These are phyloP conservation scores for Eucalyptus curtisii DNA, from an alignment of 345 rosid genomes.

Conservation along the genomic window DNA sequence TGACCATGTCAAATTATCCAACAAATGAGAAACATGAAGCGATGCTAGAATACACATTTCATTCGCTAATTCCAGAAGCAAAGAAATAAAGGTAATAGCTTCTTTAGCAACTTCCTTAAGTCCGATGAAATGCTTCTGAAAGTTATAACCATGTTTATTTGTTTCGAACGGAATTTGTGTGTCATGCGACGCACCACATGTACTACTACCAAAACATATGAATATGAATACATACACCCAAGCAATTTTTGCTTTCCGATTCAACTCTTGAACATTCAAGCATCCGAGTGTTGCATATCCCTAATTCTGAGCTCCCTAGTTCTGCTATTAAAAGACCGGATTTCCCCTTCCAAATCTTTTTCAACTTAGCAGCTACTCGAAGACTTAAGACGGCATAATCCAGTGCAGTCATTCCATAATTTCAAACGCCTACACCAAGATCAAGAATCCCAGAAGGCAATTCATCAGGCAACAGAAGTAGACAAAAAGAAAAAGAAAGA, in stretches of 20 bases:
- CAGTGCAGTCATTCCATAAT: neutral
- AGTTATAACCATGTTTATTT: neutral
- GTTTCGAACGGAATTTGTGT: neutral
- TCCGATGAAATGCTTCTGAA: neutral
- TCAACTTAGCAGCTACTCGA: neutral
- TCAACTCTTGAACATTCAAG: neutral
- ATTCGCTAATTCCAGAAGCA: neutral
- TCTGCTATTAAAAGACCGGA: neutral
- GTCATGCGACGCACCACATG: neutral
- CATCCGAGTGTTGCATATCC: neutral
- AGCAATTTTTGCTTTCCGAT: neutral
- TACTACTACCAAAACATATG: neutral
- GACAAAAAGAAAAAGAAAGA: neutral
- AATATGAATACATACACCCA: neutral
- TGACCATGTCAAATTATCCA: neutral
- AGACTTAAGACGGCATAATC: neutral
- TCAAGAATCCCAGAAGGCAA: neutral
- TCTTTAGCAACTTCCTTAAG: neutral
- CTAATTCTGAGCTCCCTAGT: neutral
- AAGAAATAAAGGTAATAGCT: neutral
- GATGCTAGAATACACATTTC: neutral
- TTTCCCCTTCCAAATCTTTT: no score
- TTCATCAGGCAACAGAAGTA: neutral
- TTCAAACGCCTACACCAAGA: constrained; percentile 13
- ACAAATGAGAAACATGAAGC: neutral